Conservation (phyloP, 2,329 filamentous ascomycete genomes). For the Cordyceps cicadae region DNA sequence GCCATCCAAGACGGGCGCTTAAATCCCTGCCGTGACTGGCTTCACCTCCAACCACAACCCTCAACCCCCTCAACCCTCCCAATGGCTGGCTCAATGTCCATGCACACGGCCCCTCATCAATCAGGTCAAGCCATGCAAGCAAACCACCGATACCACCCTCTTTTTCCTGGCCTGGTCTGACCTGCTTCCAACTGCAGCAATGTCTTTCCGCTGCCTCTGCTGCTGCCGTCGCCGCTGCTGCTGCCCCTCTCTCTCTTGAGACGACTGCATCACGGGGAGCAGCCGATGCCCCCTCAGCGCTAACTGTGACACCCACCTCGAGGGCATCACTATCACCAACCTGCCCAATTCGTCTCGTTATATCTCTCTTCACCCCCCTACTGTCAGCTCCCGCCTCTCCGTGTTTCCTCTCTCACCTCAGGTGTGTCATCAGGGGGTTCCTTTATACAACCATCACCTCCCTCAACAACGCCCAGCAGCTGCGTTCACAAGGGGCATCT, state of each 20-base stretch:
- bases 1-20: conserved; percentile 9
- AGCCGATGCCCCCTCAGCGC: conserved; percentile 3
- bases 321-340: conserved; percentile 5
- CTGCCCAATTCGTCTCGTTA: background rate
- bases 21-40: conserved; percentile 8
- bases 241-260: background rate
- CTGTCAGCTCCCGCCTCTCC: background rate
- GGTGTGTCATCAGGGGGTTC: conserved; percentile 34
- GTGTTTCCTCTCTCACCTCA: background rate
- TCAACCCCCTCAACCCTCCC: background rate
- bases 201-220: background rate
- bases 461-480: conserved; percentile 24
- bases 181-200: background rate
- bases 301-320: conserved; percentile 1
- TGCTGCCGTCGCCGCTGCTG: no score
- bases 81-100: background rate
- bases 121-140: background rate
- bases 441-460: conserved; percentile 26
- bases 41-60: background rate
- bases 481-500: conserved; percentile 16
- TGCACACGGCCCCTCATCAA: conserved; percentile 6
- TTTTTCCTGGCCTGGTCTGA: background rate
- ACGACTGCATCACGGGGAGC: background rate
- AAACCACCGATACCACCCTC: background rate
- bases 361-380: conserved; percentile 5